Evolutionary conservation across 106 monocot species (phyloP).

Genomic region (Triglochin maritima): DNA sequence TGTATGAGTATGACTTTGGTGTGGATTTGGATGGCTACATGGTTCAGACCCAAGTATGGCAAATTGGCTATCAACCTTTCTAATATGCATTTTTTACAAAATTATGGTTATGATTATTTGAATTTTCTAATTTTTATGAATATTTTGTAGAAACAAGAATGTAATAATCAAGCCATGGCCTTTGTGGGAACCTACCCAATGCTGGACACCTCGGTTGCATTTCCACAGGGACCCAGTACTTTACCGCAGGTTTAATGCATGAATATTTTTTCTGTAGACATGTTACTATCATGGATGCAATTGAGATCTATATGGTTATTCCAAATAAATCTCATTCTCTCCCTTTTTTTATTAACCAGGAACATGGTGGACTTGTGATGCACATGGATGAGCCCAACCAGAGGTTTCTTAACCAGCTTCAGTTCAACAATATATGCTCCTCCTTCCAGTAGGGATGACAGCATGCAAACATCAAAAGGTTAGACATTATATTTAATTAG

Average conservation of each 20-base stretch:
- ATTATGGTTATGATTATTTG: no score
- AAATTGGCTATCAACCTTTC: no score
- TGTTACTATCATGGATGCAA: not conserved
- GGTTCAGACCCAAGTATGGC: constrained; percentile 12
- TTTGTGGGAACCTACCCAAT: constrained; percentile 26
- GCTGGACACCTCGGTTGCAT: constrained; percentile 10
- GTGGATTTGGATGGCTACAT: constrained; percentile 21
- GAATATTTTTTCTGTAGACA: not conserved
- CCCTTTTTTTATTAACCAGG: constrained; percentile 2
- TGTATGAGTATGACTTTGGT: constrained; percentile 30
- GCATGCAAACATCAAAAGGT: no score
- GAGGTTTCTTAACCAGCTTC: constrained; percentile 4
- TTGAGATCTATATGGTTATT: not conserved
- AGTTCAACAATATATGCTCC: constrained; percentile 7
- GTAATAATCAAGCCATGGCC: constrained; percentile 17
- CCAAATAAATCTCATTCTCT: no score
- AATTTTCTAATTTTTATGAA: no score
- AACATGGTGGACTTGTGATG: constrained; percentile 2
- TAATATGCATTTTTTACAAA: no score
- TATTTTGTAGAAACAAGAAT: constrained; percentile 2
- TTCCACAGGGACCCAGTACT: constrained; percentile 17
- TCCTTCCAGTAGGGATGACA: not conserved
- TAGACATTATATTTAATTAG: no score
- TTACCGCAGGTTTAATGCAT: constrained; percentile 22
- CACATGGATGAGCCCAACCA: constrained; percentile 1